Base-by-base conservation (phyloP, 2,329 filamentous ascomycete species). In the Colletotrichum plurivorum region DNA sequence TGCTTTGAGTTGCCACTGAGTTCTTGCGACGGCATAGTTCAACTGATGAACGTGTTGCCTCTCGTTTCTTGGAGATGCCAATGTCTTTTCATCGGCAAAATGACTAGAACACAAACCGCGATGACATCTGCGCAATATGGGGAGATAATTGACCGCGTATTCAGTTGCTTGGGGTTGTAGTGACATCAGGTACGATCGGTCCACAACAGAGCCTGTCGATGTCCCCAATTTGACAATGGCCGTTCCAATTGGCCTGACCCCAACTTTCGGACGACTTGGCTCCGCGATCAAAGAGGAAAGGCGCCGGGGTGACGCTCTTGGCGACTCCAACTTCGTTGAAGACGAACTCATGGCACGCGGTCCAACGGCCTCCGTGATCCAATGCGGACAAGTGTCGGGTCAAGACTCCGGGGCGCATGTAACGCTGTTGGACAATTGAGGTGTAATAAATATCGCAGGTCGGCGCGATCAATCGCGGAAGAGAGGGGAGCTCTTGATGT, bases 331-430 rank as follows among this genome's bases (percentile, higher is more conserved):
- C 22, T 46, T 27, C 45, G 15, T 48, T 13, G 41, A 45, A 31
- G 43, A 45, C 36, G 49, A 16, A 12, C 43, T 41, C 62, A 27
- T 60, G 66, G 62, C 62, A 52, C 43, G 62, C 66, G 66, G 66
- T 36, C 49, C 62, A 69, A 60, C 66, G 51, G 18, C 20, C 66
- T 66, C 66, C 66, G 66, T 66, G 62, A 55, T 60, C 7, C 1
- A 45, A 66, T 66, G 16, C 18, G 66, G 66, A 60, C 18, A 25
- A 18, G 31, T 16, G 41, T 16, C 57, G 58, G 58, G 12, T 25
- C 43, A 36, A 22, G 22, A 31, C 43, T 59, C 46, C 39, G 46
- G 18, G 51, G 46, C 2, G n/a, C 10, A 8, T 20, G 27, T 22
- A 22, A 48, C 8, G 31, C 2, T 10, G 25, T 9, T 20, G 20